Conservation (phyloP, 352 stramenopile genomes). For the Pythium dissotocum region DNA sequence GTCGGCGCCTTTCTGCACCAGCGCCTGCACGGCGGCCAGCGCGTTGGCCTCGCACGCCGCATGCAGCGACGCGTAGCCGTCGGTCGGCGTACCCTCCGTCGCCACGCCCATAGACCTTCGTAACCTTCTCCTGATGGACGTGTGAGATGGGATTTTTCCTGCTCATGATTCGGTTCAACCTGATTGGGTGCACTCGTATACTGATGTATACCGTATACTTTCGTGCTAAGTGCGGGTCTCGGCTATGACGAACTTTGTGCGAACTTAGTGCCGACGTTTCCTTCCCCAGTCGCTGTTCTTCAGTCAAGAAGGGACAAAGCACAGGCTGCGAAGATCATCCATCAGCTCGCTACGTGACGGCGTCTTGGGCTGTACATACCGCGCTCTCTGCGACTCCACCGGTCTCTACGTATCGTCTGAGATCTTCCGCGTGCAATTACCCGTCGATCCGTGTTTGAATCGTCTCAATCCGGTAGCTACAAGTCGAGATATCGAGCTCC, state of each 20-base stretch:
- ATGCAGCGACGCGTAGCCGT: neutral
- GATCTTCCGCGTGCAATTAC: neutral
- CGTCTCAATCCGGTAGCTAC: neutral
- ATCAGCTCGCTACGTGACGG: neutral
- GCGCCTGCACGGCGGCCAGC: neutral
- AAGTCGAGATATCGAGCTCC: conserved; percentile 8
- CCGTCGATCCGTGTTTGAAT: neutral
- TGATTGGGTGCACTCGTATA: neutral
- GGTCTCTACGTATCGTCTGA: neutral
- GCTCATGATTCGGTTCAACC: too few species aligned
- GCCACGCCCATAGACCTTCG: neutral
- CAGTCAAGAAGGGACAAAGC: neutral
- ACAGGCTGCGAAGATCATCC: neutral
- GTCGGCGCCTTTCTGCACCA: neutral
- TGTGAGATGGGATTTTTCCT: too few species aligned
- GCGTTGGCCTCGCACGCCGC: neutral
- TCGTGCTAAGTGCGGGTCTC: neutral
- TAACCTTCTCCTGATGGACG: too few species aligned
- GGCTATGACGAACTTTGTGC: neutral
- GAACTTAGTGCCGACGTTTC: neutral
- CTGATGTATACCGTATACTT: neutral
- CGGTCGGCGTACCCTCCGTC: neutral
- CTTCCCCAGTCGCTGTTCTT: neutral
- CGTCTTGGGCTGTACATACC: neutral
- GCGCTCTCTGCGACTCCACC: neutral